Evolutionary conservation across 768 basidiomycete species (phyloP).

Genomic region (Pulveroboletus ravenelii): DNA sequence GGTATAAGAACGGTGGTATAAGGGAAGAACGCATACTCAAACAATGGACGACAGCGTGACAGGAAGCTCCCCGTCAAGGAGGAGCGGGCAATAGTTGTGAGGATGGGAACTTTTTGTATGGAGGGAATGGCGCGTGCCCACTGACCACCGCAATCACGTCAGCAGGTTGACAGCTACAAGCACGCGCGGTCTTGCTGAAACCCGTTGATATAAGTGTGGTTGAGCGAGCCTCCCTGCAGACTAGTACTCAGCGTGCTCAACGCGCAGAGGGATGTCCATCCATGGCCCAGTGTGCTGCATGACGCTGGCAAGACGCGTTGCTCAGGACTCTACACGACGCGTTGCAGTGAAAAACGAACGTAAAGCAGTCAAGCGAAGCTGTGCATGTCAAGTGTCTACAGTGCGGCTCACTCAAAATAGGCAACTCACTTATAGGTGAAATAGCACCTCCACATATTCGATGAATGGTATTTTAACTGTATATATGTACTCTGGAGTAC

Average conservation of each 20-base stretch:
- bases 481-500: too few species aligned
- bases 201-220: too few species aligned
- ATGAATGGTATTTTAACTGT: too few species aligned
- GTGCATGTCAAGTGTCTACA: too few species aligned
- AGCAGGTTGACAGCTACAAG: slow-evolving; percentile 7
- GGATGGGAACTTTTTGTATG: slow-evolving; percentile 6
- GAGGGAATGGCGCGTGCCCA: background rate
- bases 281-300: background rate
- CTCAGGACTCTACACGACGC: too few species aligned
- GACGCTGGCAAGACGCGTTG: background rate
- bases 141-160: slow-evolving; percentile 13
- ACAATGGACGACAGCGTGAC: slow-evolving; percentile 14
- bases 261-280: background rate
- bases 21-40: slow-evolving; percentile 26
- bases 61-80: slow-evolving; percentile 8
- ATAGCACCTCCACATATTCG: too few species aligned
- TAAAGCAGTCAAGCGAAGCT: too few species aligned
- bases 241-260: too few species aligned
- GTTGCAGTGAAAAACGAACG: too few species aligned
- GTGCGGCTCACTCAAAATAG: too few species aligned
- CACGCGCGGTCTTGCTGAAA: background rate
- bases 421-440: too few species aligned
- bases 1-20: slow-evolving; percentile 21
- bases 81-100: background rate
- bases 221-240: background rate